Evolutionary conservation across 495 filamentous ascomycete species (phyloP), one percentile per base, ranked within the genome.

Genomic region (Poronia punctata): DNA sequence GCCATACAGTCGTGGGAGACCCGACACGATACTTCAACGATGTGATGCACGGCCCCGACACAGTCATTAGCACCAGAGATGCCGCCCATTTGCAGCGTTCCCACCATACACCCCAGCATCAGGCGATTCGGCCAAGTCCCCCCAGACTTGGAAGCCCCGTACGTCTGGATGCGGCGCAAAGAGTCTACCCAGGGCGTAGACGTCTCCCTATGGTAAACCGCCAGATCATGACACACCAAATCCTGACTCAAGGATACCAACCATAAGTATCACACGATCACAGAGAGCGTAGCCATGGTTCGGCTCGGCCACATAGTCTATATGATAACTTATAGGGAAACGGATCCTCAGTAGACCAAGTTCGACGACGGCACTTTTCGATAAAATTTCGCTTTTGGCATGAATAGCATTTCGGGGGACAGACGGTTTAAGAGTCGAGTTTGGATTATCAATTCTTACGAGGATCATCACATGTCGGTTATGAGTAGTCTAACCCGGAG

Each of bases 211-310:
- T 58, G 14, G 43, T 46, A 18, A 58, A 55, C 16, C 54, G 54
- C 34, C 52, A 58, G 44, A 52, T 58, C 15, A 50, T 58, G 49
- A 58, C 54, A 4, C 54, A 58, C 33, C 52, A 58, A 35, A 58
- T 58, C 24, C 19, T 58, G 15, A 58, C 54, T 7, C 54, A 58
- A 22, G 54, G 54, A 3, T 58, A 52, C 19, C 54, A 55, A 16
- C 54, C 48, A 25, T 58, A 25, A 53, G 19, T 12, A 6, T 7
- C 9, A 12, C 24, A n/a, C n/a, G n/a, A n/a, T n/a, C n/a, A n/a
- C n/a, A n/a, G n/a, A n/a, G n/a, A n/a, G n/a, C n/a, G n/a, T n/a
- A n/a, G n/a, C n/a, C n/a, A n/a, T n/a, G n/a, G n/a, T n/a, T n/a
- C n/a, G n/a, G n/a, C n/a, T n/a, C n/a, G n/a, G n/a, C n/a, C n/a